Conservation (phyloP, 257 asterid genomes). For the Avicennia marina region DNA sequence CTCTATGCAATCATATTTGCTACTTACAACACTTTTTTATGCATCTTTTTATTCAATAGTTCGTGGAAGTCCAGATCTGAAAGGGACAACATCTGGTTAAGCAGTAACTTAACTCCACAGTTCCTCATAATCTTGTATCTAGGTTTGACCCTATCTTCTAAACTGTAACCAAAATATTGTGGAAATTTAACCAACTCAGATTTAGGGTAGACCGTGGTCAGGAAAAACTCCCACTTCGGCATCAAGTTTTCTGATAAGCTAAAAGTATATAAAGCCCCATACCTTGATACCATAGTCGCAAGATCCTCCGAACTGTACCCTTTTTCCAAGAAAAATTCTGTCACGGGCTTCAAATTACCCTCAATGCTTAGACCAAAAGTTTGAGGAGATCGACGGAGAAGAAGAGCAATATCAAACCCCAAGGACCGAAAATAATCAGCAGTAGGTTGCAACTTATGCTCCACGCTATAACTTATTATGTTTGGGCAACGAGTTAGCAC, state of each 20-base stretch:
- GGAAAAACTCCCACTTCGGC: slow-evolving; percentile 81
- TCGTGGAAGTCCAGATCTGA: slow-evolving; percentile 53
- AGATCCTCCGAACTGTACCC: slow-evolving; percentile 61
- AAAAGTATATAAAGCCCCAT: slow-evolving; percentile 78
- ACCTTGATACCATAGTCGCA: slow-evolving; percentile 67
- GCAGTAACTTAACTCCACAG: slow-evolving; percentile 53
- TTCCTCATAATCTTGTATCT: slow-evolving; percentile 57
- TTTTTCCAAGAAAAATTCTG: slow-evolving; percentile 65
- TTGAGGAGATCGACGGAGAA: slow-evolving; percentile 78
- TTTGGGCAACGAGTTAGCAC: slow-evolving; percentile 79
- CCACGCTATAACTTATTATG: slow-evolving; percentile 84
- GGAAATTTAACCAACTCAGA: slow-evolving; percentile 81
- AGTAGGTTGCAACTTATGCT: slow-evolving; percentile 77
- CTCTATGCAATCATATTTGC: too few relatives aligned
- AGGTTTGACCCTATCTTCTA: slow-evolving; percentile 79
- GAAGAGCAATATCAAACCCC: slow-evolving; percentile 60
- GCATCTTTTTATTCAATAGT: slow-evolving; percentile 53
- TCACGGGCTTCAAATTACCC: slow-evolving; percentile 74
- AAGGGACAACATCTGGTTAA: slow-evolving; percentile 74
- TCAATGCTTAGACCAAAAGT: slow-evolving; percentile 92
- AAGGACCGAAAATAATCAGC: slow-evolving; percentile 69
- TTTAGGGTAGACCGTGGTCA: slow-evolving; percentile 64
- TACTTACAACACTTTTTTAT: slow-evolving; percentile 22
- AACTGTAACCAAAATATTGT: slow-evolving; percentile 86
- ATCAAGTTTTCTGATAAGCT: slow-evolving; percentile 62